A percentile compares a stretch with the other conserved stretches of the same genome.
phyloP scores from a whole-genome alignment of 129 eudicot species.

The Artemisia annua region DNA sequence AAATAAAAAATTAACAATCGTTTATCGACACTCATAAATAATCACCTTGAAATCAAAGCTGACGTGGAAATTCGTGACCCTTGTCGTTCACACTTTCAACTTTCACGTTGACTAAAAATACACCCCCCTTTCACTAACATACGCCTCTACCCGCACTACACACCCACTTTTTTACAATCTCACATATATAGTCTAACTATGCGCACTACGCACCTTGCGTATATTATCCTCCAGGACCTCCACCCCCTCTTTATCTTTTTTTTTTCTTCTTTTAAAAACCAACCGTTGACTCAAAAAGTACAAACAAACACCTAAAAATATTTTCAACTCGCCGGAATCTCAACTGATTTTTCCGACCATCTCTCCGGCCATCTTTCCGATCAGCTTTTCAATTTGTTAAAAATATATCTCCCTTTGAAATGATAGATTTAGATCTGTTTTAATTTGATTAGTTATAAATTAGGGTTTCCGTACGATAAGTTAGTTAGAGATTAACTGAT shows the following conservation, averaged over 20 bases:
- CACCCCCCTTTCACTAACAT: slow-evolving; percentile 29
- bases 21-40: slow-evolving; percentile 3
- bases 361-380: slow-evolving; percentile 9
- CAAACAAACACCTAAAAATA: neutral
- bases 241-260: slow-evolving; percentile 33
- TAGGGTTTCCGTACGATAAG: slow-evolving; percentile 12
- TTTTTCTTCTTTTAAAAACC: slow-evolving; percentile 31
- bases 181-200: slow-evolving; percentile 21
- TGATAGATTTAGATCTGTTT: slow-evolving; percentile 6
- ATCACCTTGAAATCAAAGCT: slow-evolving; percentile 23
- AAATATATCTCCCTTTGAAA: slow-evolving; percentile 1
- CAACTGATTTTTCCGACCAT: slow-evolving; percentile 8
- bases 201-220: slow-evolving; percentile 76
- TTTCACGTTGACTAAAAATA: slow-evolving; percentile 43
- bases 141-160: slow-evolving; percentile 48
- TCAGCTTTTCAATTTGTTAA: neutral
- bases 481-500: neutral
- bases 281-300: slow-evolving; percentile 41
- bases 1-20: neutral
- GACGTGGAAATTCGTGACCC: slow-evolving; percentile 44
- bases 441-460: too few species aligned
- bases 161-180: slow-evolving; percentile 27
- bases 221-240: slow-evolving; percentile 46
- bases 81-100: slow-evolving; percentile 41
- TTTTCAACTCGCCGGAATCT: slow-evolving; percentile 25